phyloP scores from a whole-genome alignment of 192 early-diverging fungal species.

The Dispira parvispora region DNA sequence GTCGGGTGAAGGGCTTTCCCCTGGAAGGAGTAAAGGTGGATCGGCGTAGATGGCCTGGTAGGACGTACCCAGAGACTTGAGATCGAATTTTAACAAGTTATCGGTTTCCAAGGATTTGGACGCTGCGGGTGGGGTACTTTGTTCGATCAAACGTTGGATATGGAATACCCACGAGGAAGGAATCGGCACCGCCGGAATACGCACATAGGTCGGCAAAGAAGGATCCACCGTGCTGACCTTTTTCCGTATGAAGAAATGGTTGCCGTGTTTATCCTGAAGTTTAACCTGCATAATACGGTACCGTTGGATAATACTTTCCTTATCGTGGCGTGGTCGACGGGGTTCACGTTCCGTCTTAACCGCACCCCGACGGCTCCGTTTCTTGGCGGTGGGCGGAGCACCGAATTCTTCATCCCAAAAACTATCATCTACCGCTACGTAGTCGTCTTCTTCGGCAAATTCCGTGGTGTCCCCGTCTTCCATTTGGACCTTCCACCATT shows the following conservation, averaged over 20 bases:
- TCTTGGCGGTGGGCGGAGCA: slow-evolving; percentile 13
- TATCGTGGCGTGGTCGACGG: slow-evolving; percentile 14
- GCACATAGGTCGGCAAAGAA: slow-evolving; percentile 71
- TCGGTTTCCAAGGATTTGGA: slow-evolving; percentile 15
- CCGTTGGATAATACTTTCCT: slow-evolving; percentile 52
- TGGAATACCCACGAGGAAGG: slow-evolving; percentile 74
- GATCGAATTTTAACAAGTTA: slow-evolving; percentile 15
- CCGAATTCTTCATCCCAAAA: slow-evolving; percentile 60
- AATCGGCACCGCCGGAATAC: slow-evolving; percentile 71
- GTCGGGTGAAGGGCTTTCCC: slow-evolving; percentile 32
- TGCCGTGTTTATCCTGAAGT: slow-evolving; percentile 68
- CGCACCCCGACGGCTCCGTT: slow-evolving; percentile 13
- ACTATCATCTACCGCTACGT: slow-evolving; percentile 64
- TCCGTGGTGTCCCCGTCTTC: slow-evolving; percentile 54
- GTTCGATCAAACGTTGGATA: slow-evolving; percentile 32
- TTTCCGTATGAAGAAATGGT: slow-evolving; percentile 73
- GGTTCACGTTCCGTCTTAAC: neutral
- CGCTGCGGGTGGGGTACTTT: slow-evolving; percentile 16
- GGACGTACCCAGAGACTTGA: slow-evolving; percentile 38
- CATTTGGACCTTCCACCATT: slow-evolving; percentile 63
- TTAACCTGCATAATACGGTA: slow-evolving; percentile 83
- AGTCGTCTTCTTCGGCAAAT: slow-evolving; percentile 71
- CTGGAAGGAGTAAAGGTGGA: slow-evolving; percentile 61
- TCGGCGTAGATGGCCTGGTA: slow-evolving; percentile 85
- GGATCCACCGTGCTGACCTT: slow-evolving; percentile 69